Percentiles rank a stretch among this genome's conserved stretches.
Evolutionary conservation across 768 basidiomycete species (phyloP).

Genomic region (Asterophora parasitica): DNA sequence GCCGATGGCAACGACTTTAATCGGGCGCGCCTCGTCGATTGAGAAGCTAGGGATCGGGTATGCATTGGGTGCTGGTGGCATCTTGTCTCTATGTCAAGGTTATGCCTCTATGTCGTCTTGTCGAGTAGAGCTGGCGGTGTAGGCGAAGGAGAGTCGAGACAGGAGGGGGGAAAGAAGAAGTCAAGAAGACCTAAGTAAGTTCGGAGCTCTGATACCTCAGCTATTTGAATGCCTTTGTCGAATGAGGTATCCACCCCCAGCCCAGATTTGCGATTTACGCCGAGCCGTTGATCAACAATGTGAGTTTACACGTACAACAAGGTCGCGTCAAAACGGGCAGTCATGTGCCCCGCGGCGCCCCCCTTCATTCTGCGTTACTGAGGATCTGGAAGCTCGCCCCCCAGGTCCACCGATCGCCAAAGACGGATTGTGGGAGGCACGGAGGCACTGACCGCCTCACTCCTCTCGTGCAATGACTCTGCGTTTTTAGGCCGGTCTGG

Average conservation of each 20-base stretch:
- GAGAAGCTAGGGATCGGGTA: constrained; percentile 37
- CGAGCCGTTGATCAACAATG: background rate
- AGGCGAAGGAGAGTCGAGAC: too few relatives aligned
- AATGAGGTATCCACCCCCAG: background rate
- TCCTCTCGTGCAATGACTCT: background rate
- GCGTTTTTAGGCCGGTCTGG: background rate
- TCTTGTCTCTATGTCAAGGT: too few relatives aligned
- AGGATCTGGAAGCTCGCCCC: too few relatives aligned
- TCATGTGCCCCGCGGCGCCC: background rate
- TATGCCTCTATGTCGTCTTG: too few relatives aligned
- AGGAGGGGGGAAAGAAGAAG: background rate
- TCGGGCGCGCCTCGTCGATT: constrained; percentile 49
- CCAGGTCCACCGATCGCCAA: too few relatives aligned
- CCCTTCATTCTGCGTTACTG: background rate
- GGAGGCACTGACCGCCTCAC: too few relatives aligned
- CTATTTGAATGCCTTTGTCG: background rate
- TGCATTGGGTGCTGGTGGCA: background rate
- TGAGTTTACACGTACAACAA: too few relatives aligned
- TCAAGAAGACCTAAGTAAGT: background rate
- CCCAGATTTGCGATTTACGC: background rate
- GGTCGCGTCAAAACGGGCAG: background rate
- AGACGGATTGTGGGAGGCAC: too few relatives aligned
- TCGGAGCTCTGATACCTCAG: background rate
- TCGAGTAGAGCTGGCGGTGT: too few relatives aligned
- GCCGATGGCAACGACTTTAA: constrained; percentile 52